These are phyloP conservation scores for Nicotiana attenuata DNA, from an alignment of 257 asterid species.

Conservation along the genomic window DNA sequence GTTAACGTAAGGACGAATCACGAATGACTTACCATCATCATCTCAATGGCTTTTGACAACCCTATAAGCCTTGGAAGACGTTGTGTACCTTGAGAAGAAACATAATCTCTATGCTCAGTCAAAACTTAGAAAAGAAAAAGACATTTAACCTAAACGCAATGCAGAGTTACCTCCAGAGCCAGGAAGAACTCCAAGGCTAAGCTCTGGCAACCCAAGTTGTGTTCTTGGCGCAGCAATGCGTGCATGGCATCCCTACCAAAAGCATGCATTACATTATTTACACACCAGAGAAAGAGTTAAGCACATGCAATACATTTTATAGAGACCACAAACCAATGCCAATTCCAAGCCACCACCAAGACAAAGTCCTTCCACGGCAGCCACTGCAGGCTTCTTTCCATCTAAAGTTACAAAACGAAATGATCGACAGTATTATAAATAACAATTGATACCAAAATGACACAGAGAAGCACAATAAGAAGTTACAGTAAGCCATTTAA, in stretches of 20 bases:
- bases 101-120: slow-evolving; percentile 1
- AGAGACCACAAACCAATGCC: slow-evolving; percentile 63
- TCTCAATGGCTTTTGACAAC: slow-evolving; percentile 74
- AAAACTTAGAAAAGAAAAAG: neutral
- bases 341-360: slow-evolving; percentile 98
- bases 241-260: slow-evolving; percentile 83
- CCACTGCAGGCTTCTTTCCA: slow-evolving; percentile 86
- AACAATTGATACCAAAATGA: neutral
- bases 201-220: slow-evolving; percentile 92
- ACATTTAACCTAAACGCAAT: neutral
- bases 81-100: slow-evolving; percentile 68
- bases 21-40: slow-evolving; percentile 70
- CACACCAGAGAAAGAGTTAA: neutral
- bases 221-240: slow-evolving; percentile 83
- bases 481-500: neutral
- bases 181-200: slow-evolving; percentile 90
- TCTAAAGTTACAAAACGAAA: slow-evolving; percentile 41
- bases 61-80: slow-evolving; percentile 97
- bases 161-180: slow-evolving; percentile 78
- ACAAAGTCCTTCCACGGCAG: slow-evolving; percentile 92
- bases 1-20: neutral
- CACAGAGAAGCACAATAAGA: neutral
- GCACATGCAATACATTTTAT: neutral
- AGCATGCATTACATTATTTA: slow-evolving; percentile 7
- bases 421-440: slow-evolving; percentile 8